phyloP scores from a whole-genome alignment of 352 stramenopile species.

The Pythium aquatile region DNA sequence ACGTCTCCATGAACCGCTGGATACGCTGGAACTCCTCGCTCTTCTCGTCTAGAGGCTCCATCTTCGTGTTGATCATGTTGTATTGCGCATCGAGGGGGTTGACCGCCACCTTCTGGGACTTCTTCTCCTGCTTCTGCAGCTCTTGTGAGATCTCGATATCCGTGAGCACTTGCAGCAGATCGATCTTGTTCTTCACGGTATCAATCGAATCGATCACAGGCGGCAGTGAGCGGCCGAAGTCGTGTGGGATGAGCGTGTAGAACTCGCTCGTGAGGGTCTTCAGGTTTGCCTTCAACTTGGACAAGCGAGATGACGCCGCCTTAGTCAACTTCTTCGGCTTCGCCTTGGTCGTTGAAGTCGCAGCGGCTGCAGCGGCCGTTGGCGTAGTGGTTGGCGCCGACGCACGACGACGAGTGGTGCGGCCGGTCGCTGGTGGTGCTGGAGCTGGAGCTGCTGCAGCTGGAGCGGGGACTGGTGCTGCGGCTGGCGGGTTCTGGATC shows the following conservation, averaged over 20 bases:
- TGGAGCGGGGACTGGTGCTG: neutral
- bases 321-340: conserved; percentile 12
- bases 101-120: conserved; percentile 13
- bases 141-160: conserved; percentile 65
- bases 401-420: conserved; percentile 1
- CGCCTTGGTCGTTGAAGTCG: neutral
- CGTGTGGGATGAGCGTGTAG: conserved; percentile 70
- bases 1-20: conserved; percentile 48
- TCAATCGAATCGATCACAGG: conserved; percentile 48
- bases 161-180: conserved; percentile 55
- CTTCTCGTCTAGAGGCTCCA: conserved; percentile 39
- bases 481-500: conserved; percentile 23
- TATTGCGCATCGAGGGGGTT: conserved; percentile 61
- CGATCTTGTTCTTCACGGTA: conserved; percentile 57
- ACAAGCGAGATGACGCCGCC: conserved; percentile 17
- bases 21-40: conserved; percentile 57
- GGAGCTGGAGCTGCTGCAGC: conserved; percentile 8
- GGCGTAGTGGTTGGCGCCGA: neutral
- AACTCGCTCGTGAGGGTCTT: conserved; percentile 64
- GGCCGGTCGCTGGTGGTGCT: conserved; percentile 1
- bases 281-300: conserved; percentile 29
- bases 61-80: conserved; percentile 48
- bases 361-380: neutral
- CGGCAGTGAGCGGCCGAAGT: conserved; percentile 53
- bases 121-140: conserved; percentile 38